Evolutionary conservation across 1,284 basidiomycete genomes (phyloP).

Genomic region (Fistulina hepatica): DNA sequence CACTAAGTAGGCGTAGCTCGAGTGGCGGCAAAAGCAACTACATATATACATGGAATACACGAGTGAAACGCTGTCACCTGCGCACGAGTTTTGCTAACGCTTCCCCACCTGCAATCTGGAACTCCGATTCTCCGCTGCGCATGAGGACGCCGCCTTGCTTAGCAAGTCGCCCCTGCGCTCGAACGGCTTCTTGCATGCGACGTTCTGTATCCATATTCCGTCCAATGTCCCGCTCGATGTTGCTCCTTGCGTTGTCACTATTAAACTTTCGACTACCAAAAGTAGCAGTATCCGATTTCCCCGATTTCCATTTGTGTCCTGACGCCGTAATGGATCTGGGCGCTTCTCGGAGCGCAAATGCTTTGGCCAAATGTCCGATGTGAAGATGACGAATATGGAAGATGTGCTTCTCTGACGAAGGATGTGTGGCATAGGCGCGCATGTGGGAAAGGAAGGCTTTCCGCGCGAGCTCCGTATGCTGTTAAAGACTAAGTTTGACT

Average conservation of each 20-base stretch:
- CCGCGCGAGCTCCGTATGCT: slow-evolving; percentile 74
- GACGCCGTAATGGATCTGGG: slow-evolving; percentile 50
- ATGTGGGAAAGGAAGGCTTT: slow-evolving; percentile 89
- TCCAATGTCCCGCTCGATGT: slow-evolving; percentile 34
- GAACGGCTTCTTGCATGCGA: slow-evolving; percentile 82
- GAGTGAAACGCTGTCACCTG: too few relatives aligned
- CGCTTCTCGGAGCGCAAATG: slow-evolving; percentile 91
- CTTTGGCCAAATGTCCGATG: slow-evolving; percentile 93
- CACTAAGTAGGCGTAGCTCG: too few relatives aligned
- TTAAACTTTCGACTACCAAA: slow-evolving; percentile 14
- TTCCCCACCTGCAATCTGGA: slow-evolving; percentile 66
- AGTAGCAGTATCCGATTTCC: slow-evolving; percentile 14
- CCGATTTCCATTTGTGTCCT: slow-evolving; percentile 10
- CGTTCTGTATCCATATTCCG: slow-evolving; percentile 56
- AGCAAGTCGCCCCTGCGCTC: slow-evolving; percentile 71
- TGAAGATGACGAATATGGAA: slow-evolving; percentile 94
- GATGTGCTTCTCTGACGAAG: slow-evolving; percentile 87
- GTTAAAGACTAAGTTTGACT: slow-evolving; percentile 5
- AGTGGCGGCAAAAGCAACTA: too few relatives aligned
- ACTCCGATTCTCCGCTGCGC: slow-evolving; percentile 66
- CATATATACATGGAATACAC: too few relatives aligned
- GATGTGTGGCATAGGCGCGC: slow-evolving; percentile 96
- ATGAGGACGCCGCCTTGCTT: slow-evolving; percentile 77
- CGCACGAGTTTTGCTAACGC: slow-evolving; percentile 62
- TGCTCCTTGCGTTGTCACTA: slow-evolving; percentile 16